phyloP scores from a whole-genome alignment of 2,329 filamentous ascomycete genomes.

The Ceratocystis destructans region DNA sequence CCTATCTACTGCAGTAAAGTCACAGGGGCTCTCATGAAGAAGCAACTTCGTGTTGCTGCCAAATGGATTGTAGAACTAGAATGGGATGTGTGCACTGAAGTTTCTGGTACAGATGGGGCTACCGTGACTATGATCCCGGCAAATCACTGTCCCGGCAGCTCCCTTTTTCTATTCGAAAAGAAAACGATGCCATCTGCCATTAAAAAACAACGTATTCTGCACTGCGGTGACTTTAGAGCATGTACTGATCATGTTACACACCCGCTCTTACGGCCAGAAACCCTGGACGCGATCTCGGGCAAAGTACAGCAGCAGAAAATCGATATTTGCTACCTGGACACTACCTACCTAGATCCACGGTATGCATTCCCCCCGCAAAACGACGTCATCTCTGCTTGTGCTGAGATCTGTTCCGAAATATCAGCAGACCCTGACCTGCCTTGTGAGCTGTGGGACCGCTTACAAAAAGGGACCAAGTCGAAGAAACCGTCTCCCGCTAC shows the following conservation, averaged over 20 bases:
- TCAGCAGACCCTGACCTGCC: constrained; percentile 46
- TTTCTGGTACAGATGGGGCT: constrained; percentile 71
- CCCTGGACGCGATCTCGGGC: constrained; percentile 54
- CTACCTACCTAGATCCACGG: constrained; percentile 88
- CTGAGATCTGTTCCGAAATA: constrained; percentile 70
- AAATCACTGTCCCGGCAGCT: constrained; percentile 93
- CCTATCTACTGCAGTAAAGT: constrained; percentile 94
- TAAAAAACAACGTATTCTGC: constrained; percentile 65
- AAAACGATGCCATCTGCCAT: constrained; percentile 45
- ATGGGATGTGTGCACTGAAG: constrained; percentile 65
- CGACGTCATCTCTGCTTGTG: constrained; percentile 76
- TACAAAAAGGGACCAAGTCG: constrained; percentile 11
- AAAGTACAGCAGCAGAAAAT: constrained; percentile 70
- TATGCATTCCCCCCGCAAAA: constrained; percentile 87
- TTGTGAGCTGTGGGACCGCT: constrained; percentile 35
- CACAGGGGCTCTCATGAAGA: constrained; percentile 76
- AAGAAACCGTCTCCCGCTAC: constrained; percentile 26
- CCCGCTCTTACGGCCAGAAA: constrained; percentile 63
- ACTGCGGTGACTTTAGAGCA: constrained; percentile 92
- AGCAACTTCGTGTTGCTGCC: constrained; percentile 71
- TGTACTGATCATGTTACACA: constrained; percentile 75
- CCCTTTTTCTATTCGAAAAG: constrained; percentile 86
- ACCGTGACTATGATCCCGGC: constrained; percentile 88
- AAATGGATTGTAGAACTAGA: constrained; percentile 77
- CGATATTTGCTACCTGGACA: constrained; percentile 92